Evolutionary conservation across 352 stramenopile genomes (phyloP), one percentile per base, ranked within the genome.

Genomic region (Phytophthora fragariaefolia): DNA sequence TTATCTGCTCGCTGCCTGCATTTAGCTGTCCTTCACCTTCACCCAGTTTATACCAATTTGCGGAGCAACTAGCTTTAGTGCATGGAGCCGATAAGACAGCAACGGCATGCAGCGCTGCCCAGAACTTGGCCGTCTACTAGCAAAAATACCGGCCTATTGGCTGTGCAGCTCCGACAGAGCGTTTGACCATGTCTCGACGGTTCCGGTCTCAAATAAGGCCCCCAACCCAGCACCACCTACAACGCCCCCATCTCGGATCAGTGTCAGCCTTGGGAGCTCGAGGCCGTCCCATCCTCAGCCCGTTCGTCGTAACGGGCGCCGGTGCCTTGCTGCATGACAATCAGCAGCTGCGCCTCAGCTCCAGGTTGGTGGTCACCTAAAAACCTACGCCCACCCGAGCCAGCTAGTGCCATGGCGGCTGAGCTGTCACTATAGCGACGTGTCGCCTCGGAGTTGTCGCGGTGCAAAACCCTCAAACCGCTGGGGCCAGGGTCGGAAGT

Each of bases 121-220:
- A 73, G 45, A 61, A 64, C 23, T 43, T 18, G 8, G 17, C 8
- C 15, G 17, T 12, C n/a, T n/a, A n/a, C 28, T 26, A 32, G 32
- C 61, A 63, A 74, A 71, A 74, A 71, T 71, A 74, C 26, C 34
- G 26, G 17, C 55, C 62, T 74, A 68, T 68, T 68, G 43, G 67
- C 62, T 23, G 40, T 50, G 52, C 22, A 15, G 34, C 66, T 54
- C 26, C 26, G 24, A 22, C 2, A 42, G 47, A 49, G 40, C 43
- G 43, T 65, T 54, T 55, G 54, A 62, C 46, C 63, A 73, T 63
- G 57, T 75, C 49, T 28, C 58, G 60, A 28, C 24, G 23, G 26
- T 43, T 42, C 27, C 18, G 54, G 43, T 76, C 45, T 43, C 49
- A 74, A 76, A 62, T 62, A 73, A 34, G 47, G 20, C 22, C 60